Percentiles rank a stretch among this genome's conserved stretches.
Conservation (phyloP, 2,329 filamentous ascomycete genomes). For the Corinectria fuckeliana region DNA sequence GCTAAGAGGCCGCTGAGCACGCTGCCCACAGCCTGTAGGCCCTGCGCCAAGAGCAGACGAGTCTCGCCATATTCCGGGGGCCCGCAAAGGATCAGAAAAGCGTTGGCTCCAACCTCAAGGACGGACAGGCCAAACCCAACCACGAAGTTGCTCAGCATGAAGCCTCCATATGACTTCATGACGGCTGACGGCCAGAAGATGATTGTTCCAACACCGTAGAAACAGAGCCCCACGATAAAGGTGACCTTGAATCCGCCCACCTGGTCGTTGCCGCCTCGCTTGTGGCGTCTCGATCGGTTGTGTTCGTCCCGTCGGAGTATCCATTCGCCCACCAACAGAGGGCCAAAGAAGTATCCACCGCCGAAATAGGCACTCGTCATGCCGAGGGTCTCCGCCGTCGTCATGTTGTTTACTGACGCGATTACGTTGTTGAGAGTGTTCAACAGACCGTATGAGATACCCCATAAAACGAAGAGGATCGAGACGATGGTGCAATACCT, state of each 20-base stretch:
- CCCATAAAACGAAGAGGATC: conserved; percentile 87
- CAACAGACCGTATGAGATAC: conserved; percentile 86
- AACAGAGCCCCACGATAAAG: conserved; percentile 77
- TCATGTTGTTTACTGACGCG: conserved; percentile 67
- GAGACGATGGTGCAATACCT: conserved; percentile 78
- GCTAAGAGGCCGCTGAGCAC: conserved; percentile 76
- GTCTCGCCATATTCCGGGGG: conserved; percentile 76
- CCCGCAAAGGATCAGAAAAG: conserved; percentile 75
- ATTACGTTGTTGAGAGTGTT: conserved; percentile 80
- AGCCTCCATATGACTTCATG: conserved; percentile 76
- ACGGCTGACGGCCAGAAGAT: conserved; percentile 87
- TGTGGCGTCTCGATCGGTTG: conserved; percentile 52
- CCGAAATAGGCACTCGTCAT: conserved; percentile 75
- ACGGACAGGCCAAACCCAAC: conserved; percentile 79
- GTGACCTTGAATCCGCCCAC: conserved; percentile 78
- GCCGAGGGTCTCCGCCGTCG: conserved; percentile 66
- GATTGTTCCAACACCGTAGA: conserved; percentile 79
- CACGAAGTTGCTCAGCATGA: conserved; percentile 76
- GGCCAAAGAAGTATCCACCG: conserved; percentile 73
- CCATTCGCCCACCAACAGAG: conserved; percentile 72
- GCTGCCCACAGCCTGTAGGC: conserved; percentile 76
- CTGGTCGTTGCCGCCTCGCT: conserved; percentile 48
- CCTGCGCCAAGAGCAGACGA: conserved; percentile 77
- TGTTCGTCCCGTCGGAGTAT: conserved; percentile 73
- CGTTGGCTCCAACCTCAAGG: conserved; percentile 82